Base-by-base conservation (phyloP, 208 protist genomes). In the Vickermania ingenoplastis region DNA sequence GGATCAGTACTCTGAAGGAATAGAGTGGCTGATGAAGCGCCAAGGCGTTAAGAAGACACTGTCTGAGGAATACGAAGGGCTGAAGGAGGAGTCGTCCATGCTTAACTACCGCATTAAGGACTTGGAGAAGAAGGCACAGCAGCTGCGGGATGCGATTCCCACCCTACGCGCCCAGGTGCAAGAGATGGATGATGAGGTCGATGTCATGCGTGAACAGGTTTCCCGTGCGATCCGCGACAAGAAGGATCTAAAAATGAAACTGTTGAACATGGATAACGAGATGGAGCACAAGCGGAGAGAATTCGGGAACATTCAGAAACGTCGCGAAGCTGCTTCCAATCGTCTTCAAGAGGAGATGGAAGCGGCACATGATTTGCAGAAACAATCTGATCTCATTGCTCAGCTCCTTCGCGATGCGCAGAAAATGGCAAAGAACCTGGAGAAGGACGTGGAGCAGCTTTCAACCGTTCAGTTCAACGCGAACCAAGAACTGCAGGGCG, bases 391-490 rank as follows among this genome's bases (percentile, higher is more conserved):
- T 24, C 72, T 81, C 30, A 83, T 96, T 41, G 67, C 69, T 1
- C 41, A 75, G 31, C 60, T 92, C 3, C 73, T 94, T 11, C 59
- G 53, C 27, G 73, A 81, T 57, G 81, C 79, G 0, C 73, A 91
- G 41, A 75, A 59, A 57, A 63, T 83, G 11, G 56, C 78, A 31
- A 65, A 82, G 41, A 64, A 31, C 21, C 27, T 92, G 3, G 77
- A 83, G 17, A 74, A 81, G 61, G 91, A 95, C 62, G 58, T 95
- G 48, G 70, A 90, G 45, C 63, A 78, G 26, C 69, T 97, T 21
- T 94, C 97, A 68, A 75, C 78, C 22, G 55, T 85, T 26, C 64
- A 75, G 51, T 97, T 94, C 75, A 75, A 77, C 29, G 63, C 81
- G 45, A 91, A 91, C 50, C 85, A 96, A 73, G 81, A 74, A 25